Evolutionary conservation across 768 basidiomycete species (phyloP), one percentile per base, ranked within the genome.

Genomic region (Hericium erinaceus): DNA sequence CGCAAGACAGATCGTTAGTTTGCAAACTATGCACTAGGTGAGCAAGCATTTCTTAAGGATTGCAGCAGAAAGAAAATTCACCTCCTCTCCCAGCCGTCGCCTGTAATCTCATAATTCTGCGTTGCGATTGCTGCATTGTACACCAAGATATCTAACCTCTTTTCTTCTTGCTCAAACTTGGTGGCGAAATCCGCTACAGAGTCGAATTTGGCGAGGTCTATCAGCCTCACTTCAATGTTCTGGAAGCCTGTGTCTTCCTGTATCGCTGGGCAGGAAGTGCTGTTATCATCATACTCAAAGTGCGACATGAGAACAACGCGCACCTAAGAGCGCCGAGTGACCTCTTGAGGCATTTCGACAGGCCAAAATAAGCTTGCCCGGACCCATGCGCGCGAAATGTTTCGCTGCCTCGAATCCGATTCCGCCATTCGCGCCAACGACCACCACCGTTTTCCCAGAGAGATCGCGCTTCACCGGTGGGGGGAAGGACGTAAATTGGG

Each of bases 371-470:
- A 79, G 63, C 51, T 66, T 68, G 1, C 54, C 71, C 20, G 77
- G 70, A 48, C 72, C 72, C 78, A 79, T 76, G 1, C 59, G 48
- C 0, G 77, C 77, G 40, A 80, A 75, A 56, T 79, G 74, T 55
- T 73, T 76, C 7, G 73, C 67, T 1, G 76, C 72, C 60, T 80
- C 77, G 41, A 77, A 72, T 1, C 80, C 80, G 3, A 80, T 57
- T 1, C 80, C 83, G 22, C 70, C 70, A 60, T 84, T 84, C 2
- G 80, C 78, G 6, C 77, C 76, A 28, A 74, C 70, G 20, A 84
- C 73, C 18, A 82, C 55, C n/a, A 82, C 70, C 5, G 76, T 78
- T 61, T 78, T 79, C 8, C 75, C 76, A 8, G 65, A 64, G 18
- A 82, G 67, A 58, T 78, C 73, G 16, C 16, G 28, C 48, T 56